Conservation (phyloP, 1,284 basidiomycete genomes). For the Microstroma glucosiphilum region DNA sequence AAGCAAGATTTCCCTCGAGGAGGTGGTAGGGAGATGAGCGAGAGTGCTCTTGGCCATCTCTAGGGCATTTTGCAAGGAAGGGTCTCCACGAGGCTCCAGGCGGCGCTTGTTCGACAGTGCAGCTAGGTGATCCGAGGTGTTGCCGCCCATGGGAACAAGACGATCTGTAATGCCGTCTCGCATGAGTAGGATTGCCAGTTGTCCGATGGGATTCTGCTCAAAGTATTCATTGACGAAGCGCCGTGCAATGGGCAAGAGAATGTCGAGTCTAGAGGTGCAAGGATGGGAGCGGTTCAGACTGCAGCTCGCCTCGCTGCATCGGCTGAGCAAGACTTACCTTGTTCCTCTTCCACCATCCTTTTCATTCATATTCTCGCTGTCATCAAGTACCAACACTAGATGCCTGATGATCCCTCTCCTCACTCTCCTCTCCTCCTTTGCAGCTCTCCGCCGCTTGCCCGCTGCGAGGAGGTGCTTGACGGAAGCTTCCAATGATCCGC, state of each 20-base stretch:
- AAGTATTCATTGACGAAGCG: constrained; percentile 96
- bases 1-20: constrained; percentile 86
- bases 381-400: constrained; percentile 79
- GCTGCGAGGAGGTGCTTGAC: constrained; percentile 83
- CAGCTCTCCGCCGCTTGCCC: constrained; percentile 62
- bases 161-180: constrained; percentile 47
- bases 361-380: constrained; percentile 86
- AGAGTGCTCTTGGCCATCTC: constrained; percentile 64
- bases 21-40: constrained; percentile 80
- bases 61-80: constrained; percentile 89
- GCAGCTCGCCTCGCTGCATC: neutral
- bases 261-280: constrained; percentile 52
- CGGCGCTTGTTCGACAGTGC: constrained; percentile 71
- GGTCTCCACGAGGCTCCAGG: constrained; percentile 83
- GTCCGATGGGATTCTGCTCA: constrained; percentile 98
- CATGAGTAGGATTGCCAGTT: constrained; percentile 53
- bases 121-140: constrained; percentile 85
- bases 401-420: constrained; percentile 87
- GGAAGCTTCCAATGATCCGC: constrained; percentile 78
- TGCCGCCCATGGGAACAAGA: constrained; percentile 65
- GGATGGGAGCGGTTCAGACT: neutral
- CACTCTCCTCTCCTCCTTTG: constrained; percentile 56
- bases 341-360: constrained; percentile 79
- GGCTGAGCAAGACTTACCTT: neutral
- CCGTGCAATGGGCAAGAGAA: constrained; percentile 17